A percentile compares a stretch with the other conserved stretches of the same genome.
These are phyloP conservation scores for Casuarina equisetifolia DNA, from an alignment of 306 rosid species.

Conservation along the genomic window DNA sequence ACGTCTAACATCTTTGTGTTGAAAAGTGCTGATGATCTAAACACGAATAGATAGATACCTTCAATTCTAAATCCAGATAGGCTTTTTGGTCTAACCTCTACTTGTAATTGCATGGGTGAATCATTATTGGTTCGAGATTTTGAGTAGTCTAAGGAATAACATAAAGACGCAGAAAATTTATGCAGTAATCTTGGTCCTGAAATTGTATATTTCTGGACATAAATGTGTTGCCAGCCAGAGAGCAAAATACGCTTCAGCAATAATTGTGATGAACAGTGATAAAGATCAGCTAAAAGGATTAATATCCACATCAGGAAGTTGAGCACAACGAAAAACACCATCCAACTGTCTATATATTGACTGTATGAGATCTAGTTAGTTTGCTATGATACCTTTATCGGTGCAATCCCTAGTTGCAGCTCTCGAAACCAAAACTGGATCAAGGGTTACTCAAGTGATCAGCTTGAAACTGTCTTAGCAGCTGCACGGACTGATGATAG, in stretches of 20 bases:
- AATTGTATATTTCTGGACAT: no score
- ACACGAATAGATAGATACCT: no score
- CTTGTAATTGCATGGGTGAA: no score
- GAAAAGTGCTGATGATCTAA: no score
- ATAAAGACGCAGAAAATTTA: no score
- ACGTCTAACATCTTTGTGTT: no score
- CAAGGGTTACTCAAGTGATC: conserved; percentile 44
- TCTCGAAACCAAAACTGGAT: conserved; percentile 12
- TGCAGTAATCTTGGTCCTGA: no score
- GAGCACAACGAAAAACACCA: background rate
- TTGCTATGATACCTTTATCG: background rate
- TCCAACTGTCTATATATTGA: background rate
- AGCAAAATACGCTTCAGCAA: background rate
- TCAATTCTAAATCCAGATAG: no score
- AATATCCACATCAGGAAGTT: background rate
- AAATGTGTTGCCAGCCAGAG: no score
- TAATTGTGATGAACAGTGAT: background rate
- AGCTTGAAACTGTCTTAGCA: conserved; percentile 69
- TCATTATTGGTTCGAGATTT: no score
- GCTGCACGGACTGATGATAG: conserved; percentile 71
- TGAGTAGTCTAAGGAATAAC: no score
- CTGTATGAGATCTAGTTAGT: background rate
- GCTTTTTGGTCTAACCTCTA: no score
- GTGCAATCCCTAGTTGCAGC: conserved; percentile 5
- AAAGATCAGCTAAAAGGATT: background rate